phyloP scores from a whole-genome alignment of 768 basidiomycete genomes.

The Suillus sp. region DNA sequence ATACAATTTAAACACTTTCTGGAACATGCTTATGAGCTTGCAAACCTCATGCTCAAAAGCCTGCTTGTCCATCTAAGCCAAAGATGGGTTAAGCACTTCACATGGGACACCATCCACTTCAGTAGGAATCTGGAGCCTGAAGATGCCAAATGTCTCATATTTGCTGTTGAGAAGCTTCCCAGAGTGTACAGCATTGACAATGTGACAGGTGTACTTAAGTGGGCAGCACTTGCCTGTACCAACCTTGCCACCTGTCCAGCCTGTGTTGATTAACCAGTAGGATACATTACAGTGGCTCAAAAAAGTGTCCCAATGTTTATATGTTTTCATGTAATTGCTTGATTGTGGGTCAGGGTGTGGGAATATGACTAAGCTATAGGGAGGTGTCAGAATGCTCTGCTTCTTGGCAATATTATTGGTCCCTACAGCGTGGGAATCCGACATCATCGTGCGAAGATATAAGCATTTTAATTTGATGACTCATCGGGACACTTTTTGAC shows the following conservation, averaged over 20 bases:
- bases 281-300: too few relatives aligned
- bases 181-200: conserved; percentile 96
- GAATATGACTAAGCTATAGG: too few relatives aligned
- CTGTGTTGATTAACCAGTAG: conserved; percentile 99
- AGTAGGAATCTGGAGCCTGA: conserved; percentile 85
- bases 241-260: conserved; percentile 94
- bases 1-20: conserved; percentile 90
- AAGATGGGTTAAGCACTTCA: conserved; percentile 84
- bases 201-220: conserved; percentile 91
- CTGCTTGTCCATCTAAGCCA: conserved; percentile 88
- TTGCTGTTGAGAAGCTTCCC: conserved; percentile 86
- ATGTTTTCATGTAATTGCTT: too few relatives aligned
- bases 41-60: conserved; percentile 87
- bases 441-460: too few relatives aligned
- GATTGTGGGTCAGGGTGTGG: too few relatives aligned
- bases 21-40: conserved; percentile 93
- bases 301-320: too few relatives aligned
- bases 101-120: conserved; percentile 82
- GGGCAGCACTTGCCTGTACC: conserved; percentile 94
- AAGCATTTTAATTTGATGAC: too few relatives aligned
- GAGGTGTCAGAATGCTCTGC: too few relatives aligned
- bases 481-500: too few relatives aligned
- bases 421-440: too few relatives aligned
- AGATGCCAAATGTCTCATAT: conserved; percentile 82
- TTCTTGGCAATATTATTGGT: too few relatives aligned